Evolutionary conservation across 441 rosid species (phyloP).

Genomic region (Jatropha podagrica): DNA sequence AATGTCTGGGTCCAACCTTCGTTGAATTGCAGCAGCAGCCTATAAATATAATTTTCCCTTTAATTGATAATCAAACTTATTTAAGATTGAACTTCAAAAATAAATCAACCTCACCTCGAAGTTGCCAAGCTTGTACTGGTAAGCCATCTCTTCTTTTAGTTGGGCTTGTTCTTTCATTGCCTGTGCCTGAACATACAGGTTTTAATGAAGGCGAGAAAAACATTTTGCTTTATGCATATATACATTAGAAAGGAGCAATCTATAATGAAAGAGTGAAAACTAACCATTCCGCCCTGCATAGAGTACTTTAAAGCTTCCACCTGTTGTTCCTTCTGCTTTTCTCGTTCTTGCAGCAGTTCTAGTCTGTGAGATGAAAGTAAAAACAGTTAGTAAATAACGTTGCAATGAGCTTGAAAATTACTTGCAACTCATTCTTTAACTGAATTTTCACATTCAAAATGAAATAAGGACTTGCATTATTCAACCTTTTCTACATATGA

Average conservation of each 20-base stretch:
- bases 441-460: neutral
- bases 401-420: neutral
- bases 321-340: slow-evolving; percentile 81
- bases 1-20: slow-evolving; percentile 89
- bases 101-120: slow-evolving; percentile 51
- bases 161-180: slow-evolving; percentile 97
- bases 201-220: neutral
- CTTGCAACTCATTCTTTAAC: neutral
- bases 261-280: slow-evolving; percentile 17
- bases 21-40: slow-evolving; percentile 96
- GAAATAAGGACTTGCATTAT: neutral
- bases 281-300: slow-evolving; percentile 98
- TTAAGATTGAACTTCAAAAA: neutral
- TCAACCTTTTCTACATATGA: neutral
- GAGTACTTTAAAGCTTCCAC: slow-evolving; percentile 65
- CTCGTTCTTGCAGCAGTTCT: slow-evolving; percentile 70
- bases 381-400: neutral
- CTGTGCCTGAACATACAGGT: slow-evolving; percentile 60
- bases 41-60: slow-evolving; percentile 20
- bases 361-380: slow-evolving; percentile 41
- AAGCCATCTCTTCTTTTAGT: slow-evolving; percentile 89
- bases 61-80: neutral
- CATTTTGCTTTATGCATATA: neutral
- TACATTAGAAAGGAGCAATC: neutral
- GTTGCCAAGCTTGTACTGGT: slow-evolving; percentile 84